A percentile compares a stretch with the other conserved stretches of the same genome.
Evolutionary conservation across 2,329 filamentous ascomycete genomes (phyloP).

Genomic region (Verticillium isaacii): DNA sequence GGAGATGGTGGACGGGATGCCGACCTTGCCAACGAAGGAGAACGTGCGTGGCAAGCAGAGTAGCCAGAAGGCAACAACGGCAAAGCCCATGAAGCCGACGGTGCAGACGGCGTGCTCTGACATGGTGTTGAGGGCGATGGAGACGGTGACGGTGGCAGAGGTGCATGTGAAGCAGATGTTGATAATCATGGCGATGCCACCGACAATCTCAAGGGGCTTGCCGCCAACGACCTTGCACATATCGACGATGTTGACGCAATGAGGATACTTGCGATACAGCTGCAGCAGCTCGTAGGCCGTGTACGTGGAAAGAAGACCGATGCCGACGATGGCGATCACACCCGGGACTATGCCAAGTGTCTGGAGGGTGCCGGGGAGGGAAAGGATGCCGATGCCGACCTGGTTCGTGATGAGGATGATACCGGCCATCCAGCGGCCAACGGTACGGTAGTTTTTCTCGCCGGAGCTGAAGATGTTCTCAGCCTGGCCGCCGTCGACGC

Average conservation of each 20-base stretch:
- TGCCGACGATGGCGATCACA: slow-evolving; percentile 62
- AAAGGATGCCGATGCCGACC: slow-evolving; percentile 47
- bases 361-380: slow-evolving; percentile 67
- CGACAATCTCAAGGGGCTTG: slow-evolving; percentile 17
- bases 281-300: slow-evolving; percentile 49
- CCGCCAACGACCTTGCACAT: slow-evolving; percentile 52
- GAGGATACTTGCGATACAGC: slow-evolving; percentile 63
- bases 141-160: slow-evolving; percentile 61
- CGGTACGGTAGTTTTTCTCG: slow-evolving; percentile 25
- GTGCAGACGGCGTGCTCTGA: slow-evolving; percentile 58
- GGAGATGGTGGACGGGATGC: slow-evolving; percentile 25
- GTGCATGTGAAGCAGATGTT: slow-evolving; percentile 70
- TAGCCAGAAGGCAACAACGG: slow-evolving; percentile 56
- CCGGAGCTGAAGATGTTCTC: slow-evolving; percentile 23
- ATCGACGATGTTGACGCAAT: slow-evolving; percentile 67
- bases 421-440: slow-evolving; percentile 27
- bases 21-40: slow-evolving; percentile 26
- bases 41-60: slow-evolving; percentile 66
- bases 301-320: slow-evolving; percentile 61
- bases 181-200: slow-evolving; percentile 59
- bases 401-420: slow-evolving; percentile 28
- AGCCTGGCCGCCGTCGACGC: neutral
- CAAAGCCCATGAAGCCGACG: slow-evolving; percentile 59
- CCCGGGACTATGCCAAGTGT: slow-evolving; percentile 64
- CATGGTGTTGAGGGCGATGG: slow-evolving; percentile 67